phyloP scores from a whole-genome alignment of 352 stramenopile species.

The Lagenidium giganteum region DNA sequence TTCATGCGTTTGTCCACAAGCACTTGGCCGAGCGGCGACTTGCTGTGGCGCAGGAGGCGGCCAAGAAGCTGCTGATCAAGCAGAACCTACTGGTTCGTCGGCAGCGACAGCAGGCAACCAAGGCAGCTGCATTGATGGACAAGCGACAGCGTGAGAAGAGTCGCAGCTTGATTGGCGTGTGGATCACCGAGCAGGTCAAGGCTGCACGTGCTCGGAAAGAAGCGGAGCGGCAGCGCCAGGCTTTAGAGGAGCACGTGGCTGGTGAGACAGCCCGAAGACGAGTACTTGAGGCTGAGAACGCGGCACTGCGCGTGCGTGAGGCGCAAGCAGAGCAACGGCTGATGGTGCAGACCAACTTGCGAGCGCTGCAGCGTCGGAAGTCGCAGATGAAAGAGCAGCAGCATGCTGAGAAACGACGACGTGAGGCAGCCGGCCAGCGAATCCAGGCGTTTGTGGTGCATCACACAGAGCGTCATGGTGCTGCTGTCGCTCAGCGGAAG shows the following conservation, averaged over 20 bases:
- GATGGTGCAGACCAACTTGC: not conserved
- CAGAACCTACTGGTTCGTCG: constrained; percentile 16
- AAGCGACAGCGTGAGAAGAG: constrained; percentile 18
- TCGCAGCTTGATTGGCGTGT: constrained; percentile 23
- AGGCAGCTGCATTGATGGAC: constrained; percentile 8
- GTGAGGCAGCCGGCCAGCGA: not conserved
- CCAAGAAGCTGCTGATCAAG: constrained; percentile 8
- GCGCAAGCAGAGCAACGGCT: not conserved
- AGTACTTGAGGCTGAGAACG: not conserved
- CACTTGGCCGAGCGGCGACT: constrained; percentile 17
- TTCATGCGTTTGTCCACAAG: constrained; percentile 20
- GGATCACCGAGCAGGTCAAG: constrained; percentile 26
- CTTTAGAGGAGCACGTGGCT: constrained; percentile 4
- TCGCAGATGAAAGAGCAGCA: constrained; percentile 7
- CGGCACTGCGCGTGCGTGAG: not conserved
- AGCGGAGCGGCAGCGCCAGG: not conserved
- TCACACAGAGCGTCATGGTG: constrained; percentile 7
- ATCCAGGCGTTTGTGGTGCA: constrained; percentile 7
- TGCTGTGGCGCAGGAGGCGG: constrained; percentile 13
- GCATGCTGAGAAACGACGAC: constrained; percentile 5
- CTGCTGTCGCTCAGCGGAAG: constrained; percentile 7
- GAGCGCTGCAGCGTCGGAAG: constrained; percentile 4
- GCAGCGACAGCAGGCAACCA: constrained; percentile 18
- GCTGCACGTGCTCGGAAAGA: not conserved
- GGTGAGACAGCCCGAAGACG: not conserved